Evolutionary conservation across 2,329 filamentous ascomycete genomes (phyloP).

Genomic region (Colletotrichum falcatum): DNA sequence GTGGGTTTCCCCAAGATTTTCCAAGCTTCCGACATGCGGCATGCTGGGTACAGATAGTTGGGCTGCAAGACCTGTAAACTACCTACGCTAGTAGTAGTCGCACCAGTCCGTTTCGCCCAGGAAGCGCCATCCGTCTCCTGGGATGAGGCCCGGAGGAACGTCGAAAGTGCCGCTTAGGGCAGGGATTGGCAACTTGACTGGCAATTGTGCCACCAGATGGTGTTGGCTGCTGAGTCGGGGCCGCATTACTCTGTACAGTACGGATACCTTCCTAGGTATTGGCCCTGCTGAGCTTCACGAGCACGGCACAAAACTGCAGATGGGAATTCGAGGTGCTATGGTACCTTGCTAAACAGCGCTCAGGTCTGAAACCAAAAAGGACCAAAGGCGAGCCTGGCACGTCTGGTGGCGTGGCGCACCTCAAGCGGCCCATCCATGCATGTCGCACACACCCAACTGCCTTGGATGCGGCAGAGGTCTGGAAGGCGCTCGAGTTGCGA

Average conservation of each 20-base stretch:
- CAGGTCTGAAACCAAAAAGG: conserved; percentile 38
- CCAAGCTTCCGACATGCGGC: no score
- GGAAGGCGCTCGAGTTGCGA: conserved; percentile 22
- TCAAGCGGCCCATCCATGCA: conserved; percentile 37
- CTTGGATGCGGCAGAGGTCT: conserved; percentile 23
- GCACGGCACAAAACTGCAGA: not conserved
- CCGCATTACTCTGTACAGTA: no score
- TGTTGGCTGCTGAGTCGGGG: conserved; percentile 23
- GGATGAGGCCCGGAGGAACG: conserved; percentile 26
- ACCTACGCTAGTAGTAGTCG: conserved; percentile 4
- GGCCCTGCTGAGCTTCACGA: conserved; percentile 3
- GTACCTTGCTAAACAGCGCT: conserved; percentile 28
- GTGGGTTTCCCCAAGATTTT: conserved; percentile 25
- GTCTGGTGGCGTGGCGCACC: conserved; percentile 32
- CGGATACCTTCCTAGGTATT: not conserved
- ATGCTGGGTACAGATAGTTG: conserved; percentile 15
- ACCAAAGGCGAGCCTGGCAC: conserved; percentile 28
- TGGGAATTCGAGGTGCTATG: not conserved
- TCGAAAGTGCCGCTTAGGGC: conserved; percentile 17
- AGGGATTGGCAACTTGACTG: conserved; percentile 25
- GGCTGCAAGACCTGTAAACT: conserved; percentile 5
- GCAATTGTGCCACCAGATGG: conserved; percentile 6
- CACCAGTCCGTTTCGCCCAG: conserved; percentile 29
- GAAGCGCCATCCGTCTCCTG: conserved; percentile 6
- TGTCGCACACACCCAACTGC: conserved; percentile 32